Conservation (phyloP, 148 eudicot species). For the Silene latifolia region DNA sequence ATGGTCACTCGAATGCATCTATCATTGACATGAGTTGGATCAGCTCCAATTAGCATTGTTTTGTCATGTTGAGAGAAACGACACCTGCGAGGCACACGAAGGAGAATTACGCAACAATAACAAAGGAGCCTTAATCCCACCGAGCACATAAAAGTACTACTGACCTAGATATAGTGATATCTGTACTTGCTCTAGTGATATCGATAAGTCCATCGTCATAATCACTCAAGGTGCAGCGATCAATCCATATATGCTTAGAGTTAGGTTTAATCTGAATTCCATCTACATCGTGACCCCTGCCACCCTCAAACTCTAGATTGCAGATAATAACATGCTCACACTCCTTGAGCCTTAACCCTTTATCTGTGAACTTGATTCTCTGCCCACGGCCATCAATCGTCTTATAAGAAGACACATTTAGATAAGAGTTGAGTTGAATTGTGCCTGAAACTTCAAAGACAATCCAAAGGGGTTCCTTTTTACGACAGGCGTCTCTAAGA, state of each 20-base stretch:
- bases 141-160: not conserved
- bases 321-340: slow-evolving; percentile 88
- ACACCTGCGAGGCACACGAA: slow-evolving; percentile 49
- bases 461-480: slow-evolving; percentile 85
- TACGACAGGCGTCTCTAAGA: slow-evolving; percentile 79
- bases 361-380: slow-evolving; percentile 63
- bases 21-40: slow-evolving; percentile 63
- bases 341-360: slow-evolving; percentile 83
- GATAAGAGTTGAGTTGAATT: slow-evolving; percentile 56
- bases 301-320: slow-evolving; percentile 83
- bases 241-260: slow-evolving; percentile 91
- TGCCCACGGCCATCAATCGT: slow-evolving; percentile 95
- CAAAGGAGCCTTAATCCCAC: not conserved
- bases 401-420: slow-evolving; percentile 75
- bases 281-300: slow-evolving; percentile 85
- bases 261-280: slow-evolving; percentile 92
- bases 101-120: not conserved
- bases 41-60: slow-evolving; percentile 91
- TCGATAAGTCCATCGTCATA: slow-evolving; percentile 93
- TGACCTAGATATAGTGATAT: slow-evolving; percentile 86
- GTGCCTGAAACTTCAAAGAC: slow-evolving; percentile 85
- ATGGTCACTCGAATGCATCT: slow-evolving; percentile 78
- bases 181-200: slow-evolving; percentile 77
- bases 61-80: slow-evolving; percentile 76
- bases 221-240: slow-evolving; percentile 72